phyloP scores from a whole-genome alignment of 192 early-diverging fungal genomes.

The Rhizophagus sp. region DNA sequence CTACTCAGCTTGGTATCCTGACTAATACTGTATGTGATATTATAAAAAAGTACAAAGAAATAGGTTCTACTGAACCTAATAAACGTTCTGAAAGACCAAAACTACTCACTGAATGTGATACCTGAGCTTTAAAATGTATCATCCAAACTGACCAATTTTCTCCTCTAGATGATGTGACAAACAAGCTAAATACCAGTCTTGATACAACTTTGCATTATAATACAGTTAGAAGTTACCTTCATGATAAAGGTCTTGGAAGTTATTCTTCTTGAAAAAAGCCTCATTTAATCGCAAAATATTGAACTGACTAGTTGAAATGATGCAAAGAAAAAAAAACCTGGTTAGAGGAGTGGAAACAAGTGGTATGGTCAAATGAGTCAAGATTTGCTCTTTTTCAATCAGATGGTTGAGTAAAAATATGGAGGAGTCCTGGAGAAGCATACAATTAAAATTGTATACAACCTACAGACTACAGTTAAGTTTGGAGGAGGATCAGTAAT shows the following conservation, averaged over 20 bases:
- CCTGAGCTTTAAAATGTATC: too few species aligned
- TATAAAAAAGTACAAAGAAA: not conserved
- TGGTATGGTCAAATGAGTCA: constrained; percentile 5
- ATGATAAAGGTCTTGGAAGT: constrained; percentile 6
- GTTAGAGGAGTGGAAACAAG: not conserved
- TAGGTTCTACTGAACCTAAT: too few species aligned
- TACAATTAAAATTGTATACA: too few species aligned
- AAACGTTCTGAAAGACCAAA: too few species aligned
- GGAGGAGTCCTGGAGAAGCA: not conserved
- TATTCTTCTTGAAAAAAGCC: not conserved
- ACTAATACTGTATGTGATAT: not conserved
- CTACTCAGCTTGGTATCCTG: too few species aligned
- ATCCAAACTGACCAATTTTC: too few species aligned
- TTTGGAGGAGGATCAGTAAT: too few species aligned
- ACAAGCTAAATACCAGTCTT: too few species aligned
- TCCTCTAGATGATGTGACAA: too few species aligned
- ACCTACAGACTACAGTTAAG: too few species aligned
- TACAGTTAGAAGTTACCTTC: constrained; percentile 1
- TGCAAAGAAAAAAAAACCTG: constrained; percentile 8
- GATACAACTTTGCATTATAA: too few species aligned
- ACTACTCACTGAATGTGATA: too few species aligned
- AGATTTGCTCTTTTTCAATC: constrained; percentile 9
- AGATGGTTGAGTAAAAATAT: not conserved
- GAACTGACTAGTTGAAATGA: not conserved
- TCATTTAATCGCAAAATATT: not conserved